These are phyloP conservation scores for Globisporangium cylindrosporum DNA, from an alignment of 352 stramenopile genomes.

Conservation along the genomic window DNA sequence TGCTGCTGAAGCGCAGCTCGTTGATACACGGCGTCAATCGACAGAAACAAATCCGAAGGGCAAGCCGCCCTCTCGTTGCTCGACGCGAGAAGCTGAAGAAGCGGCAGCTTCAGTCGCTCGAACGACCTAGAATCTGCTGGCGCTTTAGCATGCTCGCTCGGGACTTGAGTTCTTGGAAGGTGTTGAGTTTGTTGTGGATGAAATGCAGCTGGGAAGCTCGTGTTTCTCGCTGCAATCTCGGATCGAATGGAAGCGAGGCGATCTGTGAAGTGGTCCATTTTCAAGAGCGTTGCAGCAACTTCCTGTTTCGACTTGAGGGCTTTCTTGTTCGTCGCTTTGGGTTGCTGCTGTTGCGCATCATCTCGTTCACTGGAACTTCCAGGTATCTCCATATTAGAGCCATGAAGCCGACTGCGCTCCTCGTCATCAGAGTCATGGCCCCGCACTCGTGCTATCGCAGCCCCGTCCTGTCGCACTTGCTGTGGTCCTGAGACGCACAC, in stretches of 20 bases:
- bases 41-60: conserved; percentile 25
- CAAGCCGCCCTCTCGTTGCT: conserved; percentile 17
- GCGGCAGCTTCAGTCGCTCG: conserved; percentile 29
- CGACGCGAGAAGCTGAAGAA: conserved; percentile 28
- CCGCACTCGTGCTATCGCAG: neutral
- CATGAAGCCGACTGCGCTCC: conserved; percentile 1
- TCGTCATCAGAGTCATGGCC: conserved; percentile 1
- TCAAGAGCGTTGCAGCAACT: conserved; percentile 25
- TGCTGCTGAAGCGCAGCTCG: conserved; percentile 28
- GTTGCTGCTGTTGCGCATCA: neutral
- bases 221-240: conserved; percentile 23
- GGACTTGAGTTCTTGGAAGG: neutral
- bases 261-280: conserved; percentile 44
- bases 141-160: neutral
- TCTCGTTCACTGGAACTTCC: neutral
- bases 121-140: neutral
- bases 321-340: neutral
- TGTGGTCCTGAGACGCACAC: neutral
- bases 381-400: neutral
- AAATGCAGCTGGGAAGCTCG: neutral
- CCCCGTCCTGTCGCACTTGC: neutral
- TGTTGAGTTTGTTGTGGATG: neutral
- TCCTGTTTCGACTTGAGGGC: conserved; percentile 12
- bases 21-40: conserved; percentile 37
- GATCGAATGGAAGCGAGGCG: conserved; percentile 42